Evolutionary conservation across 306 rosid species (phyloP).

Genomic region (Abrus pulchellus): DNA sequence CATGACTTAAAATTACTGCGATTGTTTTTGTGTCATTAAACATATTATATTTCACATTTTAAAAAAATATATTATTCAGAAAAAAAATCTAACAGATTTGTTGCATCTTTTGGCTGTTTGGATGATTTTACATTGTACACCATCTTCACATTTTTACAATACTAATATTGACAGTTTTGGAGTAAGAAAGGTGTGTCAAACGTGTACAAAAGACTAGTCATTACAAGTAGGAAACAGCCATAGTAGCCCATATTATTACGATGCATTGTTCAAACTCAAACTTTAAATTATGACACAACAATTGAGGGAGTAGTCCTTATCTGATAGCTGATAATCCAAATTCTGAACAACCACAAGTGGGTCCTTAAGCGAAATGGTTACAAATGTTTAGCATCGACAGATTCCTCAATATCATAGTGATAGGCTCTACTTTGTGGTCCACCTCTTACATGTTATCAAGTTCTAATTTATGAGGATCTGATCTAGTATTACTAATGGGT

Average conservation of each 20-base stretch:
- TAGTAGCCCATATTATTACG: not conserved
- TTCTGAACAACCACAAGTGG: conserved; percentile 44
- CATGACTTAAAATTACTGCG: not conserved
- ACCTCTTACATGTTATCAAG: conserved; percentile 8
- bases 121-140: conserved; percentile 15
- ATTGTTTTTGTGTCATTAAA: not conserved
- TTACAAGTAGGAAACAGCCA: not conserved
- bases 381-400: conserved; percentile 23
- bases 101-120: not conserved
- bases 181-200: not conserved
- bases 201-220: conserved; percentile 39
- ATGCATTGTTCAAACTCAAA: conserved; percentile 32
- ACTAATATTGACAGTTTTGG: not conserved
- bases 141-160: not conserved
- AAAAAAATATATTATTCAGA: not conserved
- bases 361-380: conserved; percentile 25
- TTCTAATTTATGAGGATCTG: not conserved
- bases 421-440: conserved; percentile 31
- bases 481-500: not conserved
- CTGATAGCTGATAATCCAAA: conserved; percentile 27
- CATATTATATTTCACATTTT: not conserved
- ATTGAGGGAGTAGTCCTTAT: conserved; percentile 28
- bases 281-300: conserved; percentile 40
- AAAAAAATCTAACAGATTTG: not conserved
- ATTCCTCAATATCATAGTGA: conserved; percentile 34